Conservation (phyloP, 768 basidiomycete species). For the Melanogaster broomeanus region DNA sequence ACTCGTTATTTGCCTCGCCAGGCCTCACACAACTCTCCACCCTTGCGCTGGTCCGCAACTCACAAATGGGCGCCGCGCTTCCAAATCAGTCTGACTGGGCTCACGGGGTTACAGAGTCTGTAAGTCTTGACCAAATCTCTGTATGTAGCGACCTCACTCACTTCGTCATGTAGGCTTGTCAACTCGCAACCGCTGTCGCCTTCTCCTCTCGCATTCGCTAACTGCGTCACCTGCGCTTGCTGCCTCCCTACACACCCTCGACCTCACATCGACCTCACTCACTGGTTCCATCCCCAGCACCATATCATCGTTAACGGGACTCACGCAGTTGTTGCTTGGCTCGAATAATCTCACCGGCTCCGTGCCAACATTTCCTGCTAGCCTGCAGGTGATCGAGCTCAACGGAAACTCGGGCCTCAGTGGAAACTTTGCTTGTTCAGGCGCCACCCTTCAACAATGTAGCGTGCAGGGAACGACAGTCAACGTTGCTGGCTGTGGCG, state of each 20-base stretch:
- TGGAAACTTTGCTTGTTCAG: slow-evolving; percentile 25
- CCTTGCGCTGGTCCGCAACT: slow-evolving; percentile 42
- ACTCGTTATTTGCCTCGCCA: slow-evolving; percentile 34
- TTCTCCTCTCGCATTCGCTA: slow-evolving; percentile 33
- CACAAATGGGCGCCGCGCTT: slow-evolving; percentile 38
- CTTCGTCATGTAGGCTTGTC: slow-evolving; percentile 28
- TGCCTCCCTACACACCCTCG: slow-evolving; percentile 36
- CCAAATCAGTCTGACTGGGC: slow-evolving; percentile 36
- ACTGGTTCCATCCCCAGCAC: slow-evolving; percentile 36
- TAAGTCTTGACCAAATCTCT: slow-evolving; percentile 20
- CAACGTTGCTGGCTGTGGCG: slow-evolving; percentile 21
- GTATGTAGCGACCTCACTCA: slow-evolving; percentile 1
- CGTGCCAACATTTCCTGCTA: slow-evolving; percentile 37
- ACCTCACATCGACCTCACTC: slow-evolving; percentile 42
- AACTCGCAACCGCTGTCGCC: slow-evolving; percentile 37
- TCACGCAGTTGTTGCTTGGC: slow-evolving; percentile 41
- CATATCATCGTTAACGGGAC: slow-evolving; percentile 34
- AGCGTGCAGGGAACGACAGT: slow-evolving; percentile 24
- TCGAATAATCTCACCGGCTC: slow-evolving; percentile 38
- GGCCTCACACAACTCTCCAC: slow-evolving; percentile 35
- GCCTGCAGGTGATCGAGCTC: slow-evolving; percentile 36
- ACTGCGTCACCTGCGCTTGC: slow-evolving; percentile 33
- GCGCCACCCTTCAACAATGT: slow-evolving; percentile 17
- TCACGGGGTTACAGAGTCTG: slow-evolving; percentile 40
- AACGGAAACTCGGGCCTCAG: slow-evolving; percentile 39